Evolutionary conservation across 2,329 filamentous ascomycete species (phyloP), one percentile per base, ranked within the genome.

Genomic region (Paracoccidioides lutzii): DNA sequence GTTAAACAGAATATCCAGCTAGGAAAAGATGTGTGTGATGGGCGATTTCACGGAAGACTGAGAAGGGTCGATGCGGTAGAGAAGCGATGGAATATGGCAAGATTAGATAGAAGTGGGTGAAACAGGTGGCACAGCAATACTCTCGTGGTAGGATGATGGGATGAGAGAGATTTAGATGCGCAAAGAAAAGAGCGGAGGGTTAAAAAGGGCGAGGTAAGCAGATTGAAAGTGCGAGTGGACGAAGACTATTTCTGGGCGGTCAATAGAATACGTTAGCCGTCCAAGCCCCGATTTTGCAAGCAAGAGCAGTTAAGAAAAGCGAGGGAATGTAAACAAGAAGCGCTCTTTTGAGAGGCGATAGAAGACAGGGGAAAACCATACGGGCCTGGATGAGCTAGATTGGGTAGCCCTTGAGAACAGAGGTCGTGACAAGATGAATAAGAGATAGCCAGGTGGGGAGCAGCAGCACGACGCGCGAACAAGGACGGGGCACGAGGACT

Each of bases 391-490:
- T 48, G 15, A 35, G 30, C 37, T 37, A 50, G 55, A 45, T 40
- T 12, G 30, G 51, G 22, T 2, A 22, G 22, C 52, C 52, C 43
- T 42, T 12, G 48, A 37, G 41, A 33, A 32, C 10, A 43, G 53
- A 58, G 52, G 22, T 22, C 22, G 22, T 22, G 22, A 22, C 22
- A 22, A 2, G 22, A 12, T 38, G 37, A 12, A 28, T 3, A n/a
- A 14, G 46, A 49, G 46, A 49, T 6, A 2, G n/a, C 15, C 56
- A 53, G 50, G 51, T 37, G 55, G 50, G 43, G 42, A 44, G 46
- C 22, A 55, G 55, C 55, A 59, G 58, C 56, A 57, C 58, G 22
- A 22, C 22, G 55, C 55, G 55, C 58, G 53, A 55, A 55, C 58
- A 56, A 43, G 55, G 58, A 59, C 58, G 33, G 43, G 40, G 44